These are phyloP conservation scores for Xylaria curta DNA, from an alignment of 495 filamentous ascomycete species.

Conservation along the genomic window DNA sequence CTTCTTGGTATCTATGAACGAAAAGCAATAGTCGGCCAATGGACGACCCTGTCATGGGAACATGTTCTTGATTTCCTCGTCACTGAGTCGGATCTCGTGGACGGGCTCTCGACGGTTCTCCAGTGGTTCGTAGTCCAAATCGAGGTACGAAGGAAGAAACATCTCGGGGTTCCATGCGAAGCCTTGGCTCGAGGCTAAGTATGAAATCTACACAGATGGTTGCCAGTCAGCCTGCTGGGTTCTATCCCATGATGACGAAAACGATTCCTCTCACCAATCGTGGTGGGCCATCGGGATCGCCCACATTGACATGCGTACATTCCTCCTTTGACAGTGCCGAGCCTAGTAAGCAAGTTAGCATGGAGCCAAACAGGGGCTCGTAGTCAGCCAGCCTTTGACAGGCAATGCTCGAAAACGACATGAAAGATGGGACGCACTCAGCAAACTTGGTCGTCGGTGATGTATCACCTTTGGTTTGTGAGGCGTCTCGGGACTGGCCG, in stretches of 20 bases:
- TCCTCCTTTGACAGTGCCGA: constrained; percentile 68
- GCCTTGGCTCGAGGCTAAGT: constrained; percentile 70
- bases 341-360: constrained; percentile 50
- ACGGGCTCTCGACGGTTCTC: constrained; percentile 72
- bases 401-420: background rate
- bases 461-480: constrained; percentile 54
- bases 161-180: constrained; percentile 76
- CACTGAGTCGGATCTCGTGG: constrained; percentile 68
- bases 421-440: constrained; percentile 52
- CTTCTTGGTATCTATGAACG: constrained; percentile 37
- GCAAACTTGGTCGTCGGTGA: constrained; percentile 58
- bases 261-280: constrained; percentile 59
- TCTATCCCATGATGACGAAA: constrained; percentile 11
- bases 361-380: background rate
- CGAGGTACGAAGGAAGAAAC: constrained; percentile 63
- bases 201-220: constrained; percentile 61
- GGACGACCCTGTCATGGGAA: constrained; percentile 49
- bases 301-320: constrained; percentile 72
- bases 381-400: background rate
- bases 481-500: constrained; percentile 42
- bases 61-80: constrained; percentile 66
- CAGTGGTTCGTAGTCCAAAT: constrained; percentile 63
- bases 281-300: constrained; percentile 64
- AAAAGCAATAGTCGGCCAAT: constrained; percentile 24
- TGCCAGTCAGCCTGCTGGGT: constrained; percentile 20